Conservation (phyloP, 495 filamentous ascomycete species). For the Penicillium daleae region DNA sequence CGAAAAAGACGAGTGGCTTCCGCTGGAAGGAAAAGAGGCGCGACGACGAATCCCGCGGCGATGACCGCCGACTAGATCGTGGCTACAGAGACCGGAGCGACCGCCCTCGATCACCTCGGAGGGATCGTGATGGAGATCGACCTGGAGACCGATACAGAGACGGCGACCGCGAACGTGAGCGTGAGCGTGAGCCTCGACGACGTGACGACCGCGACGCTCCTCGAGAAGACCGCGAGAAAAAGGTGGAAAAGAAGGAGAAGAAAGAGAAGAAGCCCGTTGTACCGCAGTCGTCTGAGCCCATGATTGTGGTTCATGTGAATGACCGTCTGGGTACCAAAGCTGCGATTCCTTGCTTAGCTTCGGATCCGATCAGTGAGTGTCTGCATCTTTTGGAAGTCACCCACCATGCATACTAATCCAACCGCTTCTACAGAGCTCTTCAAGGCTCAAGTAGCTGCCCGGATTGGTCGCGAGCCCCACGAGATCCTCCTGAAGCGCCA, state of each 20-base stretch:
- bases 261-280: conserved; percentile 43
- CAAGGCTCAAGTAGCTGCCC: conserved; percentile 86
- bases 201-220: conserved; percentile 34
- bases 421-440: conserved; percentile 59
- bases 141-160: conserved; percentile 31
- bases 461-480: conserved; percentile 83
- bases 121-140: conserved; percentile 32
- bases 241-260: conserved; percentile 44
- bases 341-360: conserved; percentile 81
- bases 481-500: conserved; percentile 92
- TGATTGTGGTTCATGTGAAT: conserved; percentile 92
- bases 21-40: conserved; percentile 69
- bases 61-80: conserved; percentile 54
- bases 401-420: background rate
- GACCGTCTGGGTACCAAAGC: conserved; percentile 91
- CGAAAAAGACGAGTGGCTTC: conserved; percentile 55
- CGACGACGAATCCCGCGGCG: conserved; percentile 47
- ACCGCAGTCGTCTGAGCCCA: conserved; percentile 60
- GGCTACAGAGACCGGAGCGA: conserved; percentile 56
- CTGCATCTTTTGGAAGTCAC: background rate
- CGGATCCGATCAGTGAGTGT: conserved; percentile 69
- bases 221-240: conserved; percentile 36
- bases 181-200: conserved; percentile 22
- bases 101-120: conserved; percentile 39
- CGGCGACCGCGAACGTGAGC: conserved; percentile 30